phyloP scores from a whole-genome alignment of 495 filamentous ascomycete species.

The Penicillium desertorum region DNA sequence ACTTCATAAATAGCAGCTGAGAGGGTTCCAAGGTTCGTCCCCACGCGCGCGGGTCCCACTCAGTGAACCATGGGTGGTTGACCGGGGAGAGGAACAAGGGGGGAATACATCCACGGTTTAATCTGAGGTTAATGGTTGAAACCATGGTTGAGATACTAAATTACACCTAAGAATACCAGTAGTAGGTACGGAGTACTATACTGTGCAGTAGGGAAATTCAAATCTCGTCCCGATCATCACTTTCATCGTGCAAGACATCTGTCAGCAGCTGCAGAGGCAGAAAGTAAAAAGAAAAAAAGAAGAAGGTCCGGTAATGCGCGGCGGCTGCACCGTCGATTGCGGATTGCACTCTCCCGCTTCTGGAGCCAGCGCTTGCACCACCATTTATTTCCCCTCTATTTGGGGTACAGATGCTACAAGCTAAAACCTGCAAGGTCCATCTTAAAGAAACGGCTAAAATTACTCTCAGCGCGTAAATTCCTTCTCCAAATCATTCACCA shows the following conservation, averaged over 20 bases:
- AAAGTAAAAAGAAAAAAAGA: slow-evolving; percentile 10
- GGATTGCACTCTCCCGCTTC: slow-evolving; percentile 11
- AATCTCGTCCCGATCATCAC: slow-evolving; percentile 5
- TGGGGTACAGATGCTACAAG: slow-evolving; percentile 3
- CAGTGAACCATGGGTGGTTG: slow-evolving; percentile 21
- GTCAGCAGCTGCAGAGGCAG: slow-evolving; percentile 10
- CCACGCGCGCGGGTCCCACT: slow-evolving; percentile 18
- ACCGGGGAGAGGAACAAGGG: slow-evolving; percentile 10
- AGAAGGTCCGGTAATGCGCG: slow-evolving; percentile 24
- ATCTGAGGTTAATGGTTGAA: background rate
- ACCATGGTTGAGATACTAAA: background rate
- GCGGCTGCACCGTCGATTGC: slow-evolving; percentile 30
- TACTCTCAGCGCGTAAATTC: background rate
- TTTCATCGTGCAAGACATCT: slow-evolving; percentile 16
- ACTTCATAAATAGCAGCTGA: background rate
- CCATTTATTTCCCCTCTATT: slow-evolving; percentile 4
- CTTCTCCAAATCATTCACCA: background rate
- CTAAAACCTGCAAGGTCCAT: slow-evolving; percentile 11
- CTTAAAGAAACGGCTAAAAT: slow-evolving; percentile 1
- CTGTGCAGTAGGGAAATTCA: background rate
- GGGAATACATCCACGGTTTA: background rate
- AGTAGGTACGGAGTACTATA: background rate
- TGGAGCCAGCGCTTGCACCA: slow-evolving; percentile 10
- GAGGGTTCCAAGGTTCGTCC: slow-evolving; percentile 1
- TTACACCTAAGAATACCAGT: background rate